phyloP scores from a whole-genome alignment of 176 grass and related monocot species.

The Echinochloa phyllopogon region DNA sequence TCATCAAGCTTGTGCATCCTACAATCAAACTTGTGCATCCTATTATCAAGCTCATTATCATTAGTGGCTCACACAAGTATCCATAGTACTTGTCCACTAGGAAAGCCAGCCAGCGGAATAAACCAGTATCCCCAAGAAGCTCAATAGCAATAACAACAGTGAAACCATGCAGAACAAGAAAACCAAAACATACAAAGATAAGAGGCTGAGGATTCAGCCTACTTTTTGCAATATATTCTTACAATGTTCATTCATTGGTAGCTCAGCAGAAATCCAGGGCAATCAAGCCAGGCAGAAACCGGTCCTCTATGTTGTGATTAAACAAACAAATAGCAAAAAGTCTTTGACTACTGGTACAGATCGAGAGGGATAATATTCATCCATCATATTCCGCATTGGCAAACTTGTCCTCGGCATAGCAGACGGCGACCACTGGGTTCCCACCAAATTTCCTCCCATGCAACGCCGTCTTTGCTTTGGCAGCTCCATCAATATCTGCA shows the following conservation, averaged over 20 bases:
- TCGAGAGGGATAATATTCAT: slow-evolving; percentile 1
- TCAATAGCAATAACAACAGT: not conserved
- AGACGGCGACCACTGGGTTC: slow-evolving; percentile 79
- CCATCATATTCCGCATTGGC: slow-evolving; percentile 78
- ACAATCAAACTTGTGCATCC: no score
- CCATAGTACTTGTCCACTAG: not conserved
- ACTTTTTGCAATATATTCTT: not conserved
- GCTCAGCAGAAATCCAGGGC: not conserved
- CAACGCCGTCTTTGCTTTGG: slow-evolving; percentile 78
- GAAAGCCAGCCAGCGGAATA: not conserved
- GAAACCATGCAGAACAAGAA: not conserved
- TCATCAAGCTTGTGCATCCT: no score
- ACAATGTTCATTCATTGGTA: not conserved
- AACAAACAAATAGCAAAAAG: not conserved
- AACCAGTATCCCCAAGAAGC: not conserved
- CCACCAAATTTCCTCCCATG: slow-evolving; percentile 89
- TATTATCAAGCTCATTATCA: not conserved
- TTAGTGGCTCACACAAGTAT: no score
- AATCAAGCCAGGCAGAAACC: not conserved
- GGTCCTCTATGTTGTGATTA: not conserved
- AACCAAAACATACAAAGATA: not conserved
- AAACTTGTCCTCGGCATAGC: slow-evolving; percentile 91
- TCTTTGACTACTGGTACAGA: not conserved
- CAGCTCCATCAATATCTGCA: slow-evolving; percentile 69
- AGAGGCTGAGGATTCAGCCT: not conserved